Evolutionary conservation across 1,284 basidiomycete species (phyloP), one percentile per base, ranked within the genome.

Genomic region (Boletus sp.): DNA sequence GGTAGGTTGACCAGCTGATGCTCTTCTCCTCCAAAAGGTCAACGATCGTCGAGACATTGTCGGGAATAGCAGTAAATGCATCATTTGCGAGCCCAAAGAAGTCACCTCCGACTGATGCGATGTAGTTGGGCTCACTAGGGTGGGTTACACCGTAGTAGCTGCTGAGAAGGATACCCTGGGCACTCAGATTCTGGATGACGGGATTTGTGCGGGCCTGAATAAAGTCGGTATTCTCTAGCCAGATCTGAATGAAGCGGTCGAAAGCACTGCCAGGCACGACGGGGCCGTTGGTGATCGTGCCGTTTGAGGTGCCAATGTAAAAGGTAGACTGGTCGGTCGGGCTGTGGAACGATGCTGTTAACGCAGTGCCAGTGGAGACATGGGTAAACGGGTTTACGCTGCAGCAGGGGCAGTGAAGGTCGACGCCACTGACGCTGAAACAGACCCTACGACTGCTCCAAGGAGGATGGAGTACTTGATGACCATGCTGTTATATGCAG

Each of bases 111-210:
- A 73, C 67, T 0, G 69, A 60, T 6, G 77, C 71, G 30, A 77
- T 51, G 51, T 82, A 85, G 59, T 85, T 84, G 20, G 83, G 83
- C 61, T 84, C 70, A 1, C 80, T 82, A 10, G 82, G 80, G 55
- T 85, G 82, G 7, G 84, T 84, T 22, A 84, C 57, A 1, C 67
- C 78, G 52, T 79, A 78, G 63, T 74, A 84, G 40, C 71, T 68
- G 37, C 62, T 67, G 27, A 86, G 68, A 2, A 73, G 56, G 49
- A 86, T 68, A 12, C 81, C 82, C 56, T 81, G 67, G 43, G 69
- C 56, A 14, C 75, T 72, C 37, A 87, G 65, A 44, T 67, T 63
- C 48, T 70, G 66, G 65, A 88, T 83, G 14, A 66, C 64, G 2
- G 72, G n/a, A 23, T 68, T 64, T 12, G 67, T 59, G 0, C 54